Evolutionary conservation across 768 basidiomycete species (phyloP).

Genomic region (Kwoniella europaea): DNA sequence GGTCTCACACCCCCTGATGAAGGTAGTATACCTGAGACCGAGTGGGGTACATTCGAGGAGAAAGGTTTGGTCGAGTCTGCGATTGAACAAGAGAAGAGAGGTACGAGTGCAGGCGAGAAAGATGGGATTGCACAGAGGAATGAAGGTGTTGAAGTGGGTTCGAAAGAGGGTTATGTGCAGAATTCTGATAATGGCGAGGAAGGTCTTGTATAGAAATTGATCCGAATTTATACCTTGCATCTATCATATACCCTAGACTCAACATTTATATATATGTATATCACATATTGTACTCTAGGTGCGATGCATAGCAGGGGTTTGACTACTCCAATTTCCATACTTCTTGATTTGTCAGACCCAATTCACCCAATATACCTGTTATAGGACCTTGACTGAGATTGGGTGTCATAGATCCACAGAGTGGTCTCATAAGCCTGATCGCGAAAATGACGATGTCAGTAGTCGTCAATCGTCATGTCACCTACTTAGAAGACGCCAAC

Average conservation of each 20-base stretch:
- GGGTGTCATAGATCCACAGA: conserved; percentile 42
- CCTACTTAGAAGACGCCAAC: conserved; percentile 5
- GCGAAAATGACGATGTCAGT: too few relatives aligned
- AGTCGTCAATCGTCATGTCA: too few relatives aligned
- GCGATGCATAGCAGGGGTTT: neutral
- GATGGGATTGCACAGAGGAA: conserved; percentile 21
- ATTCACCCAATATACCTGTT: conserved; percentile 43
- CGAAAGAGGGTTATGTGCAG: conserved; percentile 3
- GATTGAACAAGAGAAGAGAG: neutral
- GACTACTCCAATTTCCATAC: conserved; percentile 47
- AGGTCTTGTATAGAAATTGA: neutral
- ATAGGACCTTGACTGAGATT: conserved; percentile 47
- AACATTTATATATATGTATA: too few relatives aligned
- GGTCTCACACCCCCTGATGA: conserved; percentile 43
- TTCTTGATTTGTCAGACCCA: conserved; percentile 38
- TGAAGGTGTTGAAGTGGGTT: neutral
- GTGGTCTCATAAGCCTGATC: conserved; percentile 41
- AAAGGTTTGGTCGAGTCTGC: conserved; percentile 12
- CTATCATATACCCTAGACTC: conserved; percentile 8
- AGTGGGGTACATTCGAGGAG: conserved; percentile 38
- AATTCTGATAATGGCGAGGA: neutral
- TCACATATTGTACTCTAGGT: neutral
- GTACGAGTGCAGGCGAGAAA: neutral
- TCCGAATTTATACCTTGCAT: conserved; percentile 20
- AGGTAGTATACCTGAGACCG: conserved; percentile 56